Evolutionary conservation across 148 eudicot species (phyloP).

Genomic region (Gaultheria prostrata): DNA sequence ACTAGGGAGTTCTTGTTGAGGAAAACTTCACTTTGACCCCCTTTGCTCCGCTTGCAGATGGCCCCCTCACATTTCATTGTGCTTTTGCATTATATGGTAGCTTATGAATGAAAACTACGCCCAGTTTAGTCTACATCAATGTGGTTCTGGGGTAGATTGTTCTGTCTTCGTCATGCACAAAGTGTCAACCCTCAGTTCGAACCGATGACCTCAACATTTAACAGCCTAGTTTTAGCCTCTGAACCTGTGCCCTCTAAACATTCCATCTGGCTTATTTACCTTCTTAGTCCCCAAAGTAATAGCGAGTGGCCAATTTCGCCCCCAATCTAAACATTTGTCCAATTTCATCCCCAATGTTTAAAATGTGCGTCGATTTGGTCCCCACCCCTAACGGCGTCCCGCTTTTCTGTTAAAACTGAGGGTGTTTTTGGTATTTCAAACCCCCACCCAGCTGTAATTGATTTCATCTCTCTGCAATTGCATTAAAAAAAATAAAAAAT

Average conservation of each 20-base stretch:
- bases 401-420: too few relatives aligned
- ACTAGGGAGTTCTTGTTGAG: not conserved
- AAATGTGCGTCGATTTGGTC: too few relatives aligned
- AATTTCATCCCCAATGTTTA: too few relatives aligned
- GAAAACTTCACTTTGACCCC: not conserved
- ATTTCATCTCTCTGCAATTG: too few relatives aligned
- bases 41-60: not conserved
- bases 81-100: not conserved
- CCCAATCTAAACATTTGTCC: too few relatives aligned
- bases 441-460: too few relatives aligned
- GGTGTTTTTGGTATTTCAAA: too few relatives aligned
- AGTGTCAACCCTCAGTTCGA: not conserved
- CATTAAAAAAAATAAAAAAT: too few relatives aligned
- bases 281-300: too few relatives aligned
- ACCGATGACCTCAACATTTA: not conserved
- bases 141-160: not conserved
- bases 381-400: too few relatives aligned
- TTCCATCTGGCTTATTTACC: not conserved
- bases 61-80: not conserved
- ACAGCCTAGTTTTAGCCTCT: not conserved
- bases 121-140: not conserved
- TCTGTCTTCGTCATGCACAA: not conserved
- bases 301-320: too few relatives aligned
- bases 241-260: not conserved
- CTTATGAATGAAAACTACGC: not conserved